A percentile compares a stretch with the other conserved stretches of the same genome.
phyloP scores from a whole-genome alignment of 1,284 basidiomycete species.

The Heterobasidion parviporum region DNA sequence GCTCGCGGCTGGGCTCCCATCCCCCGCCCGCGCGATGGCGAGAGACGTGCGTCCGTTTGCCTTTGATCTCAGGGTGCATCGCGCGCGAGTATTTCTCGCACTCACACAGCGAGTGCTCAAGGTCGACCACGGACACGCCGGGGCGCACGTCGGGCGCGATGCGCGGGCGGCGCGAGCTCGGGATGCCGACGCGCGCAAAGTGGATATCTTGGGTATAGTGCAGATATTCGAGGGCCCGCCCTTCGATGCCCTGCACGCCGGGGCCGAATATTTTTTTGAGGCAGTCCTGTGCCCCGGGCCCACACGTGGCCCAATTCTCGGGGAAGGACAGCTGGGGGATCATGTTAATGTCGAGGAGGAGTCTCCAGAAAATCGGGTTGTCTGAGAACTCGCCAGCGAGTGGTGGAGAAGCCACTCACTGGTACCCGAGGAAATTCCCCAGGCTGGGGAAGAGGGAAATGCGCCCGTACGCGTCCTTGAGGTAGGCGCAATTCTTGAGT shows the following conservation, averaged over 20 bases:
- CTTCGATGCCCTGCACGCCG: conserved; percentile 21
- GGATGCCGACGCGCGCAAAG: conserved; percentile 26
- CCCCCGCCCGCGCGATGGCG: background rate
- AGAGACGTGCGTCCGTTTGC: conserved; percentile 15
- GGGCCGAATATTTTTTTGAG: conserved; percentile 33
- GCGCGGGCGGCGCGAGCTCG: conserved; percentile 18
- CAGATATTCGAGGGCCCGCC: conserved; percentile 29
- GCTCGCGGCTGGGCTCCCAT: conserved; percentile 10
- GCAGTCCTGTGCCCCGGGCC: conserved; percentile 31
- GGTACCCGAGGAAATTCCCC: conserved; percentile 31
- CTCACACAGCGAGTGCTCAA: conserved; percentile 39
- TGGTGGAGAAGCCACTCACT: conserved; percentile 20
- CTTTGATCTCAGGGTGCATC: conserved; percentile 20
- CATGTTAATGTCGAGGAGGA: conserved; percentile 36
- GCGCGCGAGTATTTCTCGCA: conserved; percentile 33
- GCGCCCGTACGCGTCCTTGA: conserved; percentile 29
- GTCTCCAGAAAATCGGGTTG: conserved; percentile 14
- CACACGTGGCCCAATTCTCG: conserved; percentile 32
- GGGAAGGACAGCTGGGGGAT: conserved; percentile 27
- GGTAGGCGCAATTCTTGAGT: conserved; percentile 20
- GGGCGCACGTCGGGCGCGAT: conserved; percentile 13
- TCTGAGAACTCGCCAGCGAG: conserved; percentile 20
- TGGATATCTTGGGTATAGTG: conserved; percentile 27
- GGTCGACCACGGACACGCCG: conserved; percentile 29
- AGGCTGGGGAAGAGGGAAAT: conserved; percentile 28